These are phyloP conservation scores for Punica granatum DNA, from an alignment of 345 rosid species.

Conservation along the genomic window DNA sequence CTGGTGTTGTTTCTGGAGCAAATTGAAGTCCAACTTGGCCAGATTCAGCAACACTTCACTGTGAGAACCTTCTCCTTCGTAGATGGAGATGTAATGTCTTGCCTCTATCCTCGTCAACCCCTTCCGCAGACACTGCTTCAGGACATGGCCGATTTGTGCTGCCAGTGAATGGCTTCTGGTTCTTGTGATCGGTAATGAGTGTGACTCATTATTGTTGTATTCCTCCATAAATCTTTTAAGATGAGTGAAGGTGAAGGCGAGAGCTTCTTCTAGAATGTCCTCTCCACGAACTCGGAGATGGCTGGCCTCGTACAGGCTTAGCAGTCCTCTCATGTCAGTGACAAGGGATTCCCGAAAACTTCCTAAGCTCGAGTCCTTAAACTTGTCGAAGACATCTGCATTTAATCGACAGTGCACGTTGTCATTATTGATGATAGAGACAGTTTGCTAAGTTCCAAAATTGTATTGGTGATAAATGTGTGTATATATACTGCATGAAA, in stretches of 20 bases:
- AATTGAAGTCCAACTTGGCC: conserved; percentile 24
- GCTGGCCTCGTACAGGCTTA: conserved; percentile 33
- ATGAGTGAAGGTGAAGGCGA: conserved; percentile 20
- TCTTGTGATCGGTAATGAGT: not conserved
- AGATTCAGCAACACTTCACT: conserved; percentile 1
- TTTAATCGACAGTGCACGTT: not conserved
- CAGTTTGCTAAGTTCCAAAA: too few species aligned
- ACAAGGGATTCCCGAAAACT: conserved; percentile 6
- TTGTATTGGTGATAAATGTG: too few species aligned
- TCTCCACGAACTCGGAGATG: conserved; percentile 26
- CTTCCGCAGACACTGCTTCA: conserved; percentile 3
- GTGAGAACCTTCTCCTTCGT: conserved; percentile 7
- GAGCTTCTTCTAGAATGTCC: conserved; percentile 24
- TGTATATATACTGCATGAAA: conserved; percentile 7
- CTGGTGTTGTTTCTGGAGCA: conserved; percentile 6
- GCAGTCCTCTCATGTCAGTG: not conserved
- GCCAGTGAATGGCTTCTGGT: not conserved
- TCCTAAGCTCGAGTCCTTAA: conserved; percentile 13
- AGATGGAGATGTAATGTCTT: conserved; percentile 13
- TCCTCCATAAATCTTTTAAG: conserved; percentile 10
- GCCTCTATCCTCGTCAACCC: conserved; percentile 13
- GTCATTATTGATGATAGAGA: too few species aligned
- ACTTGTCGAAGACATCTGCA: conserved; percentile 26
- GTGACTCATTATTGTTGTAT: not conserved
- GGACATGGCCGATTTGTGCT: conserved; percentile 5